Evolutionary conservation across 805 yeast species (phyloP), one percentile per base, ranked within the genome.

Genomic region (Wickerhamiella occidentalis): DNA sequence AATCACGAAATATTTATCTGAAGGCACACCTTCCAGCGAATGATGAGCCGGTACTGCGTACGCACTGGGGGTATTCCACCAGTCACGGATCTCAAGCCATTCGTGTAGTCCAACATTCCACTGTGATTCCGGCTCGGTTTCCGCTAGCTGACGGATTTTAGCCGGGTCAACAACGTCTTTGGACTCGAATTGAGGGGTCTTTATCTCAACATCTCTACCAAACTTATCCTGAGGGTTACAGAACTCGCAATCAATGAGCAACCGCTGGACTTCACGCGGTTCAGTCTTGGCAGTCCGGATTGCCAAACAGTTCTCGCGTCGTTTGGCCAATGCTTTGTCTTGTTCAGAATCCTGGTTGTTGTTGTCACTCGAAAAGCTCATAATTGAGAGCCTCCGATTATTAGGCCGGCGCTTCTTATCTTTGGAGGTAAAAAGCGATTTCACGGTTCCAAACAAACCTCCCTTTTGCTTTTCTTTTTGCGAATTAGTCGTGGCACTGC

Each of bases 81-180:
- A 72, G 7, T 67, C 62, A 50, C 95, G 73, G 51, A 86, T 76
- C 43, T 70, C 64, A 47, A 75, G 74, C 96, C 95, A 88, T 40
- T 83, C 70, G 11, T 65, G 66, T 37, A 74, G 73, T 7, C 86
- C 92, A 3, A 71, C 66, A 38, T 58, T 60, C 58, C 77, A 76
- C 9, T 74, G 72, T 41, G 62, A 67, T 42, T 65, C 69, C 5
- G 52, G 53, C 33, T 45, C 48, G 13, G 21, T 13, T 22, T 45
- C 29, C 17, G 48, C 42, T 9, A 37, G 13, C 18, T 45, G 28
- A 6, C 42, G 22, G 2, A 45, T 23, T 23, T 37, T 17, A 8
- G 25, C 36, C 18, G 50, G 19, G 18, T 47, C 52, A 18, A 13
- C 23, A n/a, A 50, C 45, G 50, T 45, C 48, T 18, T 21, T 52